Percentiles rank a stretch among this genome's conserved stretches.
phyloP scores from a whole-genome alignment of 2,329 filamentous ascomycete species.

The Didymella sp. region DNA sequence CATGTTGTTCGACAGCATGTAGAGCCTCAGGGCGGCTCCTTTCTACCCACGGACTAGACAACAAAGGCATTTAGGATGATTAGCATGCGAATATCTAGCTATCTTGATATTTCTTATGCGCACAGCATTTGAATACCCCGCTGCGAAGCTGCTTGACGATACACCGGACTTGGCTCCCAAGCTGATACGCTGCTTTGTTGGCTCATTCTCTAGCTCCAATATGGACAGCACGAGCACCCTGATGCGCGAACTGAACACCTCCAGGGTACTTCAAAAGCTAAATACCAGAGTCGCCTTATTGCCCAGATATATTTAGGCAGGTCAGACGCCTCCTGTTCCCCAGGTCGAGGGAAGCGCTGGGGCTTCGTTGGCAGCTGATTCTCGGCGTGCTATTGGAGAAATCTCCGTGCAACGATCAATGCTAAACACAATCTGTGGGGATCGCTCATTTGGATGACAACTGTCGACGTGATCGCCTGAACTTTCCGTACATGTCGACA shows the following conservation, averaged over 20 bases:
- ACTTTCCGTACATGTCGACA: slow-evolving; percentile 9
- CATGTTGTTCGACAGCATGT: slow-evolving; percentile 17
- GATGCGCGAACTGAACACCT: slow-evolving; percentile 31
- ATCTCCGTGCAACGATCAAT: slow-evolving; percentile 43
- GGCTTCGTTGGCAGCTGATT: slow-evolving; percentile 40
- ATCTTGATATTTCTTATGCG: slow-evolving; percentile 24
- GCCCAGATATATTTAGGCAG: slow-evolving; percentile 28
- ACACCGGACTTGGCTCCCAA: slow-evolving; percentile 35
- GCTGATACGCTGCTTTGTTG: slow-evolving; percentile 35
- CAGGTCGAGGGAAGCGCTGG: slow-evolving; percentile 40
- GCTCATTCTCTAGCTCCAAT: slow-evolving; percentile 32
- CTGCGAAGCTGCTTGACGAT: slow-evolving; percentile 34
- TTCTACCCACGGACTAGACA: slow-evolving; percentile 38
- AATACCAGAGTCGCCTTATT: slow-evolving; percentile 16
- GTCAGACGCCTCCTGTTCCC: slow-evolving; percentile 17
- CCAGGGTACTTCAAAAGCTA: slow-evolving; percentile 14
- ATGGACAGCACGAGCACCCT: slow-evolving; percentile 38
- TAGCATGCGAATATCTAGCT: slow-evolving; percentile 30
- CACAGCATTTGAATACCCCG: slow-evolving; percentile 24
- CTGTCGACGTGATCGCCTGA: slow-evolving; percentile 14
- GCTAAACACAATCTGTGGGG: slow-evolving; percentile 33
- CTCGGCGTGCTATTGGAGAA: slow-evolving; percentile 45
- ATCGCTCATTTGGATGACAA: slow-evolving; percentile 10
- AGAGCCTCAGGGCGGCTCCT: slow-evolving; percentile 39
- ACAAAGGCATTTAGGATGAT: slow-evolving; percentile 35